Evolutionary conservation across 257 asterid genomes (phyloP), one percentile per base, ranked within the genome.

Genomic region (Solanum clarkiae): DNA sequence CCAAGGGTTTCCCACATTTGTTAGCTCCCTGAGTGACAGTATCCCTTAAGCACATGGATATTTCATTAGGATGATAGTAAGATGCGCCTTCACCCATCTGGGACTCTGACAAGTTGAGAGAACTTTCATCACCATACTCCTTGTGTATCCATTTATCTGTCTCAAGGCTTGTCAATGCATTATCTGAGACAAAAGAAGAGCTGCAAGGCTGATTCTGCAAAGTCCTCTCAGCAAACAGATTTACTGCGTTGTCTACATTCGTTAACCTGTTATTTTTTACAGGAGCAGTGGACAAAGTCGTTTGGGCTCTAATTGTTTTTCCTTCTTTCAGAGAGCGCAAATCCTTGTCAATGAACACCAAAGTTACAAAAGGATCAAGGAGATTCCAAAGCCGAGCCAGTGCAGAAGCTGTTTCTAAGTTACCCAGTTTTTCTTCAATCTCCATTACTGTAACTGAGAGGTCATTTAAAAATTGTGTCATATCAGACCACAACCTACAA

Each of bases 331-430:
- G 94, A 84, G 86, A 87, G 84, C 97, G 96, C 87, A 94, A 86
- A 77, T 92, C 89, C 90, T 93, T 97, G 85, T 91, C 97, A 81
- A 97, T 92, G 95, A 97, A 97, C 89, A 97, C 94, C 54, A 90
- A 96, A 87, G 88, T 91, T 60, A 97, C 98, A 89, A 93, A 97
- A 22, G 99, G 99, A 91, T 97, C 98, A 87, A 97, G 91, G 89
- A 97, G 97, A 86, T 89, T 92, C 99, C 99, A 97, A 83, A 92
- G 57, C 85, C 90, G 91, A 89, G 97, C 96, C 97, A 93, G 89
- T 45, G 92, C 82, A 70, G 93, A 84, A 86, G 87, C 88, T 86
- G 91, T 88, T 88, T 92, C 97, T 87, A 90, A 88, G 77, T 80
- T 79, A 85, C 84, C 86, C 70, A 88, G 90, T 82, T 90, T 90